Conservation (phyloP, 1,284 basidiomycete species). For the Ganoderma lucidum region DNA sequence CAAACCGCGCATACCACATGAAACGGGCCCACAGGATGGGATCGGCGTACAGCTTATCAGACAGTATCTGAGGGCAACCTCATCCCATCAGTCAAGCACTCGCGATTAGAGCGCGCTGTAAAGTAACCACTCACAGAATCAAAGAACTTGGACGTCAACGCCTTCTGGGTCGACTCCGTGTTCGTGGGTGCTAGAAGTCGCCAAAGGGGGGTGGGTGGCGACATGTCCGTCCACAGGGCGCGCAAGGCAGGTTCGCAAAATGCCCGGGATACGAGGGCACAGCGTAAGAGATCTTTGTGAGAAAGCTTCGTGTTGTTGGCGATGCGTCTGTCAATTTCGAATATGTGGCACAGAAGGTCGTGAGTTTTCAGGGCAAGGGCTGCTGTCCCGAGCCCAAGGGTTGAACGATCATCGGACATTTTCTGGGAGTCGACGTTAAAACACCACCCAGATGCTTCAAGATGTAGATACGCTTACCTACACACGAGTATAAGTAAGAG, state of each 20-base stretch:
- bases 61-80: neutral
- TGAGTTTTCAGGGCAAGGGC: neutral
- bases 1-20: constrained; percentile 5
- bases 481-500: no score
- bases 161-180: neutral
- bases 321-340: neutral
- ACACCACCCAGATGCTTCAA: no score
- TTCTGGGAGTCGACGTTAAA: neutral
- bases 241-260: constrained; percentile 4
- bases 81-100: neutral
- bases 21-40: neutral
- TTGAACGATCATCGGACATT: neutral
- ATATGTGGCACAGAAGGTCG: neutral
- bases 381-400: neutral
- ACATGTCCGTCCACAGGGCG: neutral
- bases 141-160: neutral
- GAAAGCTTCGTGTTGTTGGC: neutral
- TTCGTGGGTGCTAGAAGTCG: neutral
- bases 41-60: neutral
- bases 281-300: neutral
- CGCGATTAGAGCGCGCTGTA: neutral
- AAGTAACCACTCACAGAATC: neutral
- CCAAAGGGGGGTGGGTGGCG: neutral
- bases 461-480: no score
- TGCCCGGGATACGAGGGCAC: neutral